These are phyloP conservation scores for Rhizopus delemar DNA, from an alignment of 371 early-diverging fungal genomes.

Conservation along the genomic window DNA sequence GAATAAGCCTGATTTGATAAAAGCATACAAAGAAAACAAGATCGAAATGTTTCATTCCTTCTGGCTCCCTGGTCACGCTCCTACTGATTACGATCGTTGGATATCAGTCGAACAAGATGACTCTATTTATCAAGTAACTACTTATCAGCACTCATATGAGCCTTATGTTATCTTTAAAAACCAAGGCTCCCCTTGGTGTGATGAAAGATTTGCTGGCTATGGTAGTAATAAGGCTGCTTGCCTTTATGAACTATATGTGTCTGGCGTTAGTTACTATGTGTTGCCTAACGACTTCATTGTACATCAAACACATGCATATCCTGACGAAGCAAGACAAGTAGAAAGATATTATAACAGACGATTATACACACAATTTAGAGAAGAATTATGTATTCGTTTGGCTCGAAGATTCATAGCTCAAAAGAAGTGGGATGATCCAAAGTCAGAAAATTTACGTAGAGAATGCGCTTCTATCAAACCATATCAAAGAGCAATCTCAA, in stretches of 20 bases:
- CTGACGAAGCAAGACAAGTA: conserved; percentile 51
- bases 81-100: conserved; percentile 61
- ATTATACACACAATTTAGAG: conserved; percentile 59
- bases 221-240: conserved; percentile 71
- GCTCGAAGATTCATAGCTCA: conserved; percentile 54
- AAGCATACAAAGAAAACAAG: conserved; percentile 34
- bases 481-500: conserved; percentile 29
- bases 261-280: conserved; percentile 62
- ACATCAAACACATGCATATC: conserved; percentile 65
- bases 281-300: conserved; percentile 63
- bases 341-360: conserved; percentile 65
- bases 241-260: conserved; percentile 62
- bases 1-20: conserved; percentile 41
- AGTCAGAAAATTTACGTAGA: conserved; percentile 41
- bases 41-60: conserved; percentile 59
- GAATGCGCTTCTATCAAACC: conserved; percentile 47
- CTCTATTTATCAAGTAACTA: conserved; percentile 47
- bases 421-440: conserved; percentile 51
- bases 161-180: conserved; percentile 61
- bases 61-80: conserved; percentile 60
- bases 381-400: conserved; percentile 61
- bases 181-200: conserved; percentile 62
- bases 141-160: conserved; percentile 62
- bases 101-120: conserved; percentile 19
- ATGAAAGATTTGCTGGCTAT: conserved; percentile 67